A percentile compares a stretch with the other conserved stretches of the same genome.
phyloP scores from a whole-genome alignment of 495 filamentous ascomycete genomes.

The Chaetomium cochliodes region DNA sequence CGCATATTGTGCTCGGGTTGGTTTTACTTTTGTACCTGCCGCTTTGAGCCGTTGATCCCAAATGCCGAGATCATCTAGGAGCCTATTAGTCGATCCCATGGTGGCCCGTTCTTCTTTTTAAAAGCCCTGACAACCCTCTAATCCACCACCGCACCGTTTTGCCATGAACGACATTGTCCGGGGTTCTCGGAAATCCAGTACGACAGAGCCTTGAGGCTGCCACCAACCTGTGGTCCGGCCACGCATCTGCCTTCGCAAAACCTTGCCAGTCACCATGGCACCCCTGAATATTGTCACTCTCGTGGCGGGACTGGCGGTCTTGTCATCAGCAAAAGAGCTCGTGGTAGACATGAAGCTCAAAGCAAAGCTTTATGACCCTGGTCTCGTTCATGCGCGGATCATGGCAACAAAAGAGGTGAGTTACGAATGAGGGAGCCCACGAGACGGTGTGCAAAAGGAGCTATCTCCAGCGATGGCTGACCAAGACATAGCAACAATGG shows the following conservation, averaged over 20 bases:
- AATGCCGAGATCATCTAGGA: background rate
- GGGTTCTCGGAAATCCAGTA: no score
- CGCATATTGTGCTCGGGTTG: background rate
- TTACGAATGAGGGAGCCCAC: background rate
- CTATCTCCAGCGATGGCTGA: background rate
- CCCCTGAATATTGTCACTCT: background rate
- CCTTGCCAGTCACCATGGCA: background rate
- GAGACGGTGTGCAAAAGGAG: background rate
- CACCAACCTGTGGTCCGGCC: background rate
- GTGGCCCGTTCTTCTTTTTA: background rate
- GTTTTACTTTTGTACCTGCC: background rate
- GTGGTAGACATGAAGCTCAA: background rate
- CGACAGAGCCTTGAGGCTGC: background rate
- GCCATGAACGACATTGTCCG: no score
- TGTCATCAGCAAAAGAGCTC: background rate
- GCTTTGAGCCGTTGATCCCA: background rate
- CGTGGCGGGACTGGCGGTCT: background rate
- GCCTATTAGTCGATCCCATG: background rate
- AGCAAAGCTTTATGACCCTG: background rate
- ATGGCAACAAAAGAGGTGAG: slow-evolving; percentile 11
- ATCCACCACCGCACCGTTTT: background rate
- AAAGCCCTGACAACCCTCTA: background rate
- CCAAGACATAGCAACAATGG: background rate
- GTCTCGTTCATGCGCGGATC: slow-evolving; percentile 3
- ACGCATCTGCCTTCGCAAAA: background rate